phyloP scores from a whole-genome alignment of 1,139 yeast genomes.

The Hansenula lynferdii region DNA sequence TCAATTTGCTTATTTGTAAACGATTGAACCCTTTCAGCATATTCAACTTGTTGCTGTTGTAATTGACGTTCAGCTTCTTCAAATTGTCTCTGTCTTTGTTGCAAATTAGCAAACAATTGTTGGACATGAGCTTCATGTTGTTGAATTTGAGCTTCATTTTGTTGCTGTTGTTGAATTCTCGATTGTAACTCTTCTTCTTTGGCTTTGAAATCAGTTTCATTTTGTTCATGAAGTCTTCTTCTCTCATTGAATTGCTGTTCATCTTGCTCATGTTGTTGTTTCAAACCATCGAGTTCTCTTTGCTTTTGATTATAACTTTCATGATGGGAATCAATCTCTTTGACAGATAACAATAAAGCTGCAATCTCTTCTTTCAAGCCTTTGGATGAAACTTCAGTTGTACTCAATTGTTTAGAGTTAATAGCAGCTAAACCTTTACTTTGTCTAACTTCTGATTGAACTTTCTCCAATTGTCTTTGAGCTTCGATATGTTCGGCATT shows the following conservation, averaged over 20 bases:
- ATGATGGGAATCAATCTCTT: conserved; percentile 34
- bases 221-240: conserved; percentile 16
- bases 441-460: conserved; percentile 50
- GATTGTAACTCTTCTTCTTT: conserved; percentile 26
- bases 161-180: conserved; percentile 30
- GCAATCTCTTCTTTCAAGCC: conserved; percentile 45
- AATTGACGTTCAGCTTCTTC: conserved; percentile 32
- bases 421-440: conserved; percentile 62
- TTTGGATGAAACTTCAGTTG: conserved; percentile 42
- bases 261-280: conserved; percentile 18
- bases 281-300: conserved; percentile 32
- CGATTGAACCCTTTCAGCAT: conserved; percentile 32
- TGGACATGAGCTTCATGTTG: conserved; percentile 32
- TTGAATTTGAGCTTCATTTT: conserved; percentile 23
- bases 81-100: conserved; percentile 28
- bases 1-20: conserved; percentile 31
- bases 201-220: conserved; percentile 12
- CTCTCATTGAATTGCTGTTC: conserved; percentile 25
- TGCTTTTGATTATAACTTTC: conserved; percentile 30
- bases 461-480: conserved; percentile 48
- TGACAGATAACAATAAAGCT: conserved; percentile 28
- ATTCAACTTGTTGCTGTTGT: conserved; percentile 31
- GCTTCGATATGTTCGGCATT: conserved; percentile 65
- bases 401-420: conserved; percentile 63
- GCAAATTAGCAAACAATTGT: conserved; percentile 27